Conservation (phyloP, 352 stramenopile species). For the Globisporangium paroecandrum region DNA sequence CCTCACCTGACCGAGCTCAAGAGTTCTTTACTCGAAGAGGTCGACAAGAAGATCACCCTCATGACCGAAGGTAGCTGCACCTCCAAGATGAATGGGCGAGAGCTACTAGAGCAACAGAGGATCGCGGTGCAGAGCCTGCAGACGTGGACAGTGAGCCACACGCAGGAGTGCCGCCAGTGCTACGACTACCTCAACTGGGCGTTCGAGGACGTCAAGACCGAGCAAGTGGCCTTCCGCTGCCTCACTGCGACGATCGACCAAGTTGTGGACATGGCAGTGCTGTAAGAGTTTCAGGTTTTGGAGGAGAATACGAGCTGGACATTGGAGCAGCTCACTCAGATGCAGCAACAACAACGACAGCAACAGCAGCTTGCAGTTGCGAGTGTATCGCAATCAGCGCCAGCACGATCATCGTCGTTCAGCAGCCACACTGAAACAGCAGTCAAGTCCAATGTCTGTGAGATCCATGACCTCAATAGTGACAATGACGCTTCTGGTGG, state of each 20-base stretch:
- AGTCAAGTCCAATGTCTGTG: too few species aligned
- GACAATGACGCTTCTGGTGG: too few species aligned
- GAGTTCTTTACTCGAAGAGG: conserved; percentile 12
- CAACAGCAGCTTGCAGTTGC: not conserved
- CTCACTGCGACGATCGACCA: conserved; percentile 29
- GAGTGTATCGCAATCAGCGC: not conserved
- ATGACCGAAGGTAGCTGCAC: conserved; percentile 1
- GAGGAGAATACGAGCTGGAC: conserved; percentile 8
- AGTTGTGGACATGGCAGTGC: conserved; percentile 22
- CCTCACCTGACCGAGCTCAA: conserved; percentile 19
- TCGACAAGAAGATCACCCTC: conserved; percentile 2
- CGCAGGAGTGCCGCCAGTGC: conserved; percentile 44
- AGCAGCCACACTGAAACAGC: not conserved
- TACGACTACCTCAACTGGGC: conserved; percentile 54
- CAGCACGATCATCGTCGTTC: not conserved
- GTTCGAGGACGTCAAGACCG: conserved; percentile 27
- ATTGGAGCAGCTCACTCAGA: not conserved
- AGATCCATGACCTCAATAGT: too few species aligned
- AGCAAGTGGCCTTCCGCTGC: conserved; percentile 27
- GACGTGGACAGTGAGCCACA: conserved; percentile 38
- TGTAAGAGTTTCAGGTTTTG: conserved; percentile 22
- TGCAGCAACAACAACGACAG: conserved; percentile 1
- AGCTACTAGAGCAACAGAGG: conserved; percentile 8
- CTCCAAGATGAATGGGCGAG: not conserved
- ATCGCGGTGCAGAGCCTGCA: conserved; percentile 28